Conservation (phyloP, 2,329 filamentous ascomycete species). For the Cephalotrichum gorgonifer region DNA sequence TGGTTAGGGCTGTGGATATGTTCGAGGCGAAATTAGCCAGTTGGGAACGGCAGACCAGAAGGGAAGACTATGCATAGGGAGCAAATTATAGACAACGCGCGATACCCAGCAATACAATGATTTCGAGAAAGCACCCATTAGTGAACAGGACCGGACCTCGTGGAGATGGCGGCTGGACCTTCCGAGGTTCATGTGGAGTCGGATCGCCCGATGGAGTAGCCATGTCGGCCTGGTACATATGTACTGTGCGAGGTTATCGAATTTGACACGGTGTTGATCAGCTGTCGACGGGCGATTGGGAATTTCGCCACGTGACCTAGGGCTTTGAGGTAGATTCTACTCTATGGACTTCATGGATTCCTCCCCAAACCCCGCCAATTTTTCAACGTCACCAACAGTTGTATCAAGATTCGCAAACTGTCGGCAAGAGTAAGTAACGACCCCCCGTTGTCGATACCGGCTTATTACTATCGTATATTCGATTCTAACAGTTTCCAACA, state of each 20-base stretch:
- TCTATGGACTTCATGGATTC: constrained; percentile 6
- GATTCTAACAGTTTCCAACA: constrained; percentile 40
- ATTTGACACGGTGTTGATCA: background rate
- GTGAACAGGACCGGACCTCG: no score
- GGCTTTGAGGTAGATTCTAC: constrained; percentile 6
- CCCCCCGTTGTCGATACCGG: background rate
- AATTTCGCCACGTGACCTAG: constrained; percentile 3
- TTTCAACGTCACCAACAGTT: constrained; percentile 14
- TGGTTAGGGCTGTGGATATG: constrained; percentile 9
- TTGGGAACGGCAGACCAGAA: background rate
- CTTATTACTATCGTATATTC: background rate
- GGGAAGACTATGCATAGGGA: background rate
- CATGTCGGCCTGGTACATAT: no score
- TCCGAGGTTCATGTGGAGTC: no score
- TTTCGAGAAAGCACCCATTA: no score
- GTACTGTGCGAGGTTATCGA: no score
- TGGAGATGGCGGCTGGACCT: no score
- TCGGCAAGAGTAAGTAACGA: constrained; percentile 47
- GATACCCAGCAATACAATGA: background rate
- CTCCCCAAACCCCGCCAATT: constrained; percentile 9
- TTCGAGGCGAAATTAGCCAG: constrained; percentile 7
- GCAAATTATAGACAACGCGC: background rate
- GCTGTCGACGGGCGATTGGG: background rate
- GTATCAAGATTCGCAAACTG: constrained; percentile 33
- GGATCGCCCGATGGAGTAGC: no score